Conservation (phyloP, 208 protist species). For the Acanthamoeba lenticulata region DNA sequence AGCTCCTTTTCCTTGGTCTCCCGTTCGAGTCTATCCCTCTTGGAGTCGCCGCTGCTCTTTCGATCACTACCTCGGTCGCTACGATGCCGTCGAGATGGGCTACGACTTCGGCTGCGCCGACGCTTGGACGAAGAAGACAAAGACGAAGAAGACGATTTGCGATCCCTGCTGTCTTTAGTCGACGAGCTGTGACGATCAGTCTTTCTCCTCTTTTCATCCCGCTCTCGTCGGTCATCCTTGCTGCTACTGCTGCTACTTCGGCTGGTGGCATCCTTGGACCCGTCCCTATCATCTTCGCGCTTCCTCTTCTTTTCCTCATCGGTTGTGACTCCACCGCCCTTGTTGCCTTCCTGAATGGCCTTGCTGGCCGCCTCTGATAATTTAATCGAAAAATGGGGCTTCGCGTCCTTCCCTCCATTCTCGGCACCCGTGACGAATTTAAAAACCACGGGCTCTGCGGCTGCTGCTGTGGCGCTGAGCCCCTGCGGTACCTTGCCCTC, state of each 20-base stretch:
- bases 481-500: neutral
- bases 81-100: neutral
- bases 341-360: neutral
- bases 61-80: neutral
- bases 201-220: neutral
- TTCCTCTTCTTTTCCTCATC: neutral
- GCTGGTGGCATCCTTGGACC: neutral
- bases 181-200: neutral
- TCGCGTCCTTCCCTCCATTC: neutral
- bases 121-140: neutral
- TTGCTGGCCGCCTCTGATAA: neutral
- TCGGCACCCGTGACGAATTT: neutral
- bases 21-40: neutral
- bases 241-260: neutral
- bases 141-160: neutral
- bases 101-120: neutral
- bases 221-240: neutral
- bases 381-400: neutral
- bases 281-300: neutral
- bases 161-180: neutral
- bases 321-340: neutral
- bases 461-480: neutral
- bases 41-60: neutral
- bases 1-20: neutral
- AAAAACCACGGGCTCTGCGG: neutral